These are phyloP conservation scores for Phytophthora fragariaefolia DNA, from an alignment of 352 stramenopile species.

Conservation along the genomic window DNA sequence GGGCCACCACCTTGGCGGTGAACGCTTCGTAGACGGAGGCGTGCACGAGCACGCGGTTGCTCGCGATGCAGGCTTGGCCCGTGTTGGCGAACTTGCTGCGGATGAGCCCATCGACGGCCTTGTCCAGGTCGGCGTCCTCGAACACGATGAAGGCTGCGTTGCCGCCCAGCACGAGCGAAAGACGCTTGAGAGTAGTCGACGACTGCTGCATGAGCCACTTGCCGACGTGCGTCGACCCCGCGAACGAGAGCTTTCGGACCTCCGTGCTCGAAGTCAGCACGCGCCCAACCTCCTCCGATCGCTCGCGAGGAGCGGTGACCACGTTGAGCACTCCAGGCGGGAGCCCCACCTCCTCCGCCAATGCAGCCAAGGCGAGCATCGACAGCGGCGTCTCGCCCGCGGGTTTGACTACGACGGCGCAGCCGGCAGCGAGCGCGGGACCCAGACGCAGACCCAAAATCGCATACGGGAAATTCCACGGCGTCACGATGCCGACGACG, in stretches of 20 bases:
- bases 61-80: constrained; percentile 84
- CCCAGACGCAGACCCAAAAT: constrained; percentile 97
- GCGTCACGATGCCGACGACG: constrained; percentile 94
- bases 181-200: constrained; percentile 66
- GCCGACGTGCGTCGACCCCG: constrained; percentile 80
- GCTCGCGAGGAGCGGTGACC: constrained; percentile 60
- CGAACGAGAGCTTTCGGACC: constrained; percentile 91
- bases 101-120: constrained; percentile 80
- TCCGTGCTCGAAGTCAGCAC: constrained; percentile 63
- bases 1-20: constrained; percentile 62
- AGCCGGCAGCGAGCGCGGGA: constrained; percentile 93
- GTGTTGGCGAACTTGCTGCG: constrained; percentile 86
- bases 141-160: constrained; percentile 94
- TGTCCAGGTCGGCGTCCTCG: constrained; percentile 80
- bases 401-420: constrained; percentile 96
- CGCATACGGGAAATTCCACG: constrained; percentile 98
- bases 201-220: constrained; percentile 78
- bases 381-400: constrained; percentile 96
- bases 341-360: constrained; percentile 87
- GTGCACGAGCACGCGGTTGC: constrained; percentile 94
- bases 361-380: constrained; percentile 90
- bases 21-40: constrained; percentile 92
- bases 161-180: constrained; percentile 87
- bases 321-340: constrained; percentile 90
- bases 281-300: constrained; percentile 77